phyloP scores from a whole-genome alignment of 148 eudicot genomes.

The Fagopyrum homotropicum region DNA sequence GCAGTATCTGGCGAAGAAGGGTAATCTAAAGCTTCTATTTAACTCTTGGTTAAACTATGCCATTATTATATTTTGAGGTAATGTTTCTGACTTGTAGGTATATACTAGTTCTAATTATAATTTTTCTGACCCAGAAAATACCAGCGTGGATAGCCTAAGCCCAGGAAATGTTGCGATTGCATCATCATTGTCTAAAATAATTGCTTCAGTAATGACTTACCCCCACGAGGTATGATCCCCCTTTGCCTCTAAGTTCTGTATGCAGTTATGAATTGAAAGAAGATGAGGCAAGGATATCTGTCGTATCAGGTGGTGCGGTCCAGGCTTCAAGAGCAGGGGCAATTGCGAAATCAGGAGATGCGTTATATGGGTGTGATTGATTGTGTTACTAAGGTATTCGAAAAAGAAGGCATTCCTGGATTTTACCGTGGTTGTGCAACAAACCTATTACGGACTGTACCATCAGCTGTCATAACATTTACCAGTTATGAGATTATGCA shows the following conservation, averaged over 20 bases:
- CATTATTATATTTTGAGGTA: neutral
- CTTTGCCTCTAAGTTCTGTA: neutral
- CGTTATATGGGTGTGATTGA: conserved; percentile 69
- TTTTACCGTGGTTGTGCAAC: conserved; percentile 96
- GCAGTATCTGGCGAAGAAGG: conserved; percentile 60
- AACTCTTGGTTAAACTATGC: neutral
- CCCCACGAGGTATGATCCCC: conserved; percentile 67
- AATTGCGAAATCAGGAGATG: conserved; percentile 32
- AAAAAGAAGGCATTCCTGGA: conserved; percentile 58
- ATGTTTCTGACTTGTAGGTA: neutral
- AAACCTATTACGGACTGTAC: conserved; percentile 79
- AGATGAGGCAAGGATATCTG: neutral
- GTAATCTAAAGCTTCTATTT: conserved; percentile 27
- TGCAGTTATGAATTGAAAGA: neutral
- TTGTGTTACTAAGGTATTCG: conserved; percentile 45
- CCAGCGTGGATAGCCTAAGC: conserved; percentile 48
- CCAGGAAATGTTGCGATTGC: conserved; percentile 68
- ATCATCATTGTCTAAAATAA: conserved; percentile 61
- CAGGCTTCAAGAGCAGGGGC: conserved; percentile 92
- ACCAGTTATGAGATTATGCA: conserved; percentile 88
- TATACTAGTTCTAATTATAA: neutral
- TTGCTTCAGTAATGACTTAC: conserved; percentile 77
- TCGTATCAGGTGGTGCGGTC: conserved; percentile 74
- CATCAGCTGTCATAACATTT: conserved; percentile 86
- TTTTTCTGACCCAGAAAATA: conserved; percentile 36